Conservation (phyloP, 2,329 filamentous ascomycete species). For the Penicillium freii region DNA sequence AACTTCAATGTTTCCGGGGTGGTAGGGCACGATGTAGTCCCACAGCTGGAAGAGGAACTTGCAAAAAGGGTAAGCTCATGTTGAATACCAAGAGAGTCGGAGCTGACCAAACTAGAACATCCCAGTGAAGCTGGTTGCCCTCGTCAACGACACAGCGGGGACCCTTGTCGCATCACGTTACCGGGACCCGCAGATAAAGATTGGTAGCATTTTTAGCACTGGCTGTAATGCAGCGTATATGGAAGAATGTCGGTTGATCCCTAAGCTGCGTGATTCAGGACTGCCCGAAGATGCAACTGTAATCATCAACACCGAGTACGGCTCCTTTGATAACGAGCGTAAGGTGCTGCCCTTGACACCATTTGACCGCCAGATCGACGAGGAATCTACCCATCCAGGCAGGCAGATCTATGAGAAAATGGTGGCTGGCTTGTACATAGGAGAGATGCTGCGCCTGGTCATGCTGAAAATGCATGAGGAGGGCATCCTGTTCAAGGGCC, state of each 20-base stretch:
- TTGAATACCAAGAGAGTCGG: not conserved
- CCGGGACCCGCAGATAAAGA: conserved; percentile 79
- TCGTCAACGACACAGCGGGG: conserved; percentile 93
- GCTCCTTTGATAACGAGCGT: conserved; percentile 86
- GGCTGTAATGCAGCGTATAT: conserved; percentile 96
- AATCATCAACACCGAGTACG: conserved; percentile 94
- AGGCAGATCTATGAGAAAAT: conserved; percentile 97
- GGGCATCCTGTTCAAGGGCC: conserved; percentile 71
- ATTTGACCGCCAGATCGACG: conserved; percentile 73
- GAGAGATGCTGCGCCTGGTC: conserved; percentile 85
- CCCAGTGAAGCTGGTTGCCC: conserved; percentile 77
- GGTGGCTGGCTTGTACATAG: conserved; percentile 88
- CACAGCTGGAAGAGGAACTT: conserved; percentile 74
- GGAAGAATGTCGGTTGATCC: conserved; percentile 78
- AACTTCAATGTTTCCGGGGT: conserved; percentile 86
- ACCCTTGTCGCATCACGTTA: conserved; percentile 91
- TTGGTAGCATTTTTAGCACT: conserved; percentile 93
- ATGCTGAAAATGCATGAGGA: conserved; percentile 79
- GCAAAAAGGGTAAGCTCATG: conserved; percentile 53
- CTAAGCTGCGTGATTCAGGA: conserved; percentile 80
- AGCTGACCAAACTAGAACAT: conserved; percentile 56
- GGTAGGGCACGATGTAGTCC: conserved; percentile 79
- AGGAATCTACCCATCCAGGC: conserved; percentile 82
- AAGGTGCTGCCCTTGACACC: conserved; percentile 62
- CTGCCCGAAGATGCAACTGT: conserved; percentile 72